Evolutionary conservation across 305 asterid genomes (phyloP).

Genomic region (Fraxinus nigra): DNA sequence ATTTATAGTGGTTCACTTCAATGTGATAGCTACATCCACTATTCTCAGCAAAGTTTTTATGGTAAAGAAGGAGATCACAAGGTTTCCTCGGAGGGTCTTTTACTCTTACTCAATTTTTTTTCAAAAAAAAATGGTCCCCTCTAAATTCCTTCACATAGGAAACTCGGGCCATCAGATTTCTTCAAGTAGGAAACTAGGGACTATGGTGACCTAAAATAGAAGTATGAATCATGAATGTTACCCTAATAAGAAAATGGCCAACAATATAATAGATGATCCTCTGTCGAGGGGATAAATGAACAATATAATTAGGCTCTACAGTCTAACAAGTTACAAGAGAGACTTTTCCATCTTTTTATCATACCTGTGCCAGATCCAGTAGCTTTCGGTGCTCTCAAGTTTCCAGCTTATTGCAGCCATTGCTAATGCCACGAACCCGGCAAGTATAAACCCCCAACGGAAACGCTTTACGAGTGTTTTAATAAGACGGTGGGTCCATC

Average conservation of each 20-base stretch:
- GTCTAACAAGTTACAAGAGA: not conserved
- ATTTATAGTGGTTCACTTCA: not conserved
- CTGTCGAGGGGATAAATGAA: not conserved
- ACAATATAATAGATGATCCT: not conserved
- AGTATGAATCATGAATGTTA: not conserved
- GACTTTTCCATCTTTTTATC: not conserved
- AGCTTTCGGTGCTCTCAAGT: slow-evolving; percentile 65
- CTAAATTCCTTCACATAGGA: not conserved
- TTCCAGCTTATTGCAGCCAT: slow-evolving; percentile 90
- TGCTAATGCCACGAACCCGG: slow-evolving; percentile 63
- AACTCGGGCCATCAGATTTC: not conserved
- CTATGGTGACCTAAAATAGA: not conserved
- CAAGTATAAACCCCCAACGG: slow-evolving; percentile 71
- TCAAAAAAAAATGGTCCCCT: not conserved
- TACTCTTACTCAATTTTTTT: not conserved
- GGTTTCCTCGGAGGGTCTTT: not conserved
- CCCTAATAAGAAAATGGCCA: not conserved
- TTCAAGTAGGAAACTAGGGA: not conserved
- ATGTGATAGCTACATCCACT: not conserved
- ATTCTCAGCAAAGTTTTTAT: not conserved
- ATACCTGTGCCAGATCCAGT: slow-evolving; percentile 99
- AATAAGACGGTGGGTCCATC: slow-evolving; percentile 48
- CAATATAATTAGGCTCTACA: not conserved
- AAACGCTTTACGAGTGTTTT: slow-evolving; percentile 59
- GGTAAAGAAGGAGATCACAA: not conserved